Evolutionary conservation across 2,329 filamentous ascomycete species (phyloP).

Genomic region (Aspergillus versicolor): DNA sequence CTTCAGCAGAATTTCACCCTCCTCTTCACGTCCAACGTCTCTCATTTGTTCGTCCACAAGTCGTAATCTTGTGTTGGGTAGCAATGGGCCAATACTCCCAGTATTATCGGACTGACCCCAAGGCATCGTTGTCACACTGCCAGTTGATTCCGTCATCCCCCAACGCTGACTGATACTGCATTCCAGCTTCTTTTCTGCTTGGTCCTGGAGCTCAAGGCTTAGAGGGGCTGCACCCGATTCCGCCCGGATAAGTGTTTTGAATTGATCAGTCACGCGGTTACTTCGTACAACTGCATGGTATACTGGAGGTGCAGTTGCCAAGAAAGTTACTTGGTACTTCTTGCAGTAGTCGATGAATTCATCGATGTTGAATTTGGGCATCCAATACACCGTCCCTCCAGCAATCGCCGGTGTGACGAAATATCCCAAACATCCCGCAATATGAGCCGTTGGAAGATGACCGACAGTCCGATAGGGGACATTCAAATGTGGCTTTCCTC

Average conservation of each 20-base stretch:
- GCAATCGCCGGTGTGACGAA: conserved; percentile 48
- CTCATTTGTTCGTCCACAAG: conserved; percentile 10
- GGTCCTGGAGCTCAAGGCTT: conserved; percentile 53
- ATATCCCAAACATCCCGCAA: conserved; percentile 50
- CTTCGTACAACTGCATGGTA: conserved; percentile 60
- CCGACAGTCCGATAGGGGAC: conserved; percentile 41
- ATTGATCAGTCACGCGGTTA: conserved; percentile 56
- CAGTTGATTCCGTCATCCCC: conserved; percentile 18
- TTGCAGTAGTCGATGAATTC: conserved; percentile 56
- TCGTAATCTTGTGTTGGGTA: conserved; percentile 15
- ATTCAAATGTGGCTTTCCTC: conserved; percentile 29
- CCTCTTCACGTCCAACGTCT: conserved; percentile 9
- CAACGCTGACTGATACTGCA: conserved; percentile 18
- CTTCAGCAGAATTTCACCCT: conserved; percentile 16
- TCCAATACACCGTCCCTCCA: conserved; percentile 59
- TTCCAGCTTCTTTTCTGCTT: conserved; percentile 52
- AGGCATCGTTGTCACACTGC: conserved; percentile 18
- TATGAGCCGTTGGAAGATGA: conserved; percentile 49
- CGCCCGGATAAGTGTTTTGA: conserved; percentile 50
- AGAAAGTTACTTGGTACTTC: conserved; percentile 52
- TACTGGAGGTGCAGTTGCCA: conserved; percentile 63
- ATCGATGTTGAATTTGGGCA: conserved; percentile 59
- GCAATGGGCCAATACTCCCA: conserved; percentile 16
- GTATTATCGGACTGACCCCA: conserved; percentile 14
- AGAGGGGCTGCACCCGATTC: conserved; percentile 58